These are phyloP conservation scores for Penicillium bialowiezense DNA, from an alignment of 495 filamentous ascomycete genomes.

Conservation along the genomic window DNA sequence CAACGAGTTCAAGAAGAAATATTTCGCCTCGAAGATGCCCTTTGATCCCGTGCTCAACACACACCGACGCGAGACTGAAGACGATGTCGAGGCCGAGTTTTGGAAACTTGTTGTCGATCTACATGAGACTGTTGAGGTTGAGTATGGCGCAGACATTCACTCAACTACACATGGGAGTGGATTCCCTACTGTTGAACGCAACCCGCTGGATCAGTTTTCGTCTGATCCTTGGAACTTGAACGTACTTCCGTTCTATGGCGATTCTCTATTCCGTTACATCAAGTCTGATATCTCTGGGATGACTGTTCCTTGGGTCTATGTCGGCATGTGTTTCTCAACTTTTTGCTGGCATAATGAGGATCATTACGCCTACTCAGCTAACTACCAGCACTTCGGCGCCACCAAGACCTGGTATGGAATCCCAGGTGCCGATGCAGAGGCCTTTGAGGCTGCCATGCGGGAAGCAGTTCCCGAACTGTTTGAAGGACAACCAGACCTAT, in stretches of 20 bases:
- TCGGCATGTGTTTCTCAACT: constrained; percentile 99
- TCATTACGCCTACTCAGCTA: constrained; percentile 96
- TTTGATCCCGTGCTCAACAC: constrained; percentile 82
- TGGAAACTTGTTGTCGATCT: constrained; percentile 91
- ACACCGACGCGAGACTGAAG: constrained; percentile 78
- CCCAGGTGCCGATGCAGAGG: constrained; percentile 86
- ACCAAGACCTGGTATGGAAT: constrained; percentile 99
- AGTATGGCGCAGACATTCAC: constrained; percentile 98
- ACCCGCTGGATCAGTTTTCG: constrained; percentile 81
- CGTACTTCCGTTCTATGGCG: constrained; percentile 82
- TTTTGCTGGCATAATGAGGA: constrained; percentile 99
- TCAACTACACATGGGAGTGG: constrained; percentile 97
- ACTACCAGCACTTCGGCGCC: constrained; percentile 97
- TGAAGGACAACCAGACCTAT: constrained; percentile 91
- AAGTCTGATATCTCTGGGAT: constrained; percentile 99
- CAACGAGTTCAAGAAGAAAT: constrained; percentile 86
- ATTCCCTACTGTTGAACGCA: constrained; percentile 91
- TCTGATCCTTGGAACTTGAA: constrained; percentile 96
- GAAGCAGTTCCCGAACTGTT: constrained; percentile 95
- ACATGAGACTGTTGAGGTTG: constrained; percentile 94
- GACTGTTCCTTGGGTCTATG: constrained; percentile 99
- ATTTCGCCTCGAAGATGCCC: constrained; percentile 89
- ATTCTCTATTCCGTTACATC: constrained; percentile 94
- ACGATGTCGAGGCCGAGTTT: constrained; percentile 96
- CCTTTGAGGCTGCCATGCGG: constrained; percentile 92